Conservation (phyloP, 2,329 filamentous ascomycete species). For the Zymoseptoria passerinii region DNA sequence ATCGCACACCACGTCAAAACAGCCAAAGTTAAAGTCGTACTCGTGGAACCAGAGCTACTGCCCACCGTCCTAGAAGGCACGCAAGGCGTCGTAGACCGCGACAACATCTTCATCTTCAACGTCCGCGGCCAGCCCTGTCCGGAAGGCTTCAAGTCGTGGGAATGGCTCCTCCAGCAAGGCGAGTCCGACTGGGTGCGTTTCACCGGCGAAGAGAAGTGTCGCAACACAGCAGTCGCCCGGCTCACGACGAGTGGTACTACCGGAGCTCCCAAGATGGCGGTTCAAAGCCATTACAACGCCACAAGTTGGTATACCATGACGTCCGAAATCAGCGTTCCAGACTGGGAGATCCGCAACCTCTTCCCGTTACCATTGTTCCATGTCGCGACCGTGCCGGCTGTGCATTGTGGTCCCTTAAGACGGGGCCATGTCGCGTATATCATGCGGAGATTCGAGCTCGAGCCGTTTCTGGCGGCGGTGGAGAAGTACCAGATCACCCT, state of each 20-base stretch:
- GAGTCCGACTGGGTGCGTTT: conserved; percentile 2
- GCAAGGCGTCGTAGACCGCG: not conserved
- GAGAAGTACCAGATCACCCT: conserved; percentile 34
- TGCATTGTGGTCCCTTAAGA: conserved; percentile 23
- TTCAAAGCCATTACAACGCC: conserved; percentile 3
- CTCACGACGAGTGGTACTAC: conserved; percentile 1
- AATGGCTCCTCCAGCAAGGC: conserved; percentile 3
- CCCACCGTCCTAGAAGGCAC: not conserved
- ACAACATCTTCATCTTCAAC: conserved; percentile 4
- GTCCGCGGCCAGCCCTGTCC: conserved; percentile 2
- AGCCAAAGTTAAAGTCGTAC: conserved; percentile 17
- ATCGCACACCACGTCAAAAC: conserved; percentile 24
- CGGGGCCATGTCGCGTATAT: conserved; percentile 1
- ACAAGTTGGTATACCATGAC: conserved; percentile 2
- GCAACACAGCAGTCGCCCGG: conserved; percentile 32
- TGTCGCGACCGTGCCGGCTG: conserved; percentile 34
- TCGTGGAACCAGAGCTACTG: not conserved
- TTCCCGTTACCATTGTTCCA: conserved; percentile 42
- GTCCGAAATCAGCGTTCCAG: not conserved
- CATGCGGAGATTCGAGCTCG: conserved; percentile 6
- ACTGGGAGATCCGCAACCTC: not conserved
- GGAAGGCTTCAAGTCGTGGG: conserved; percentile 2
- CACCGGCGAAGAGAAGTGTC: not conserved
- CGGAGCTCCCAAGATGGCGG: conserved; percentile 3
- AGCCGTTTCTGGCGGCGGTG: not conserved